These are phyloP conservation scores for Quercus phellos DNA, from an alignment of 331 rosid genomes.

Conservation along the genomic window DNA sequence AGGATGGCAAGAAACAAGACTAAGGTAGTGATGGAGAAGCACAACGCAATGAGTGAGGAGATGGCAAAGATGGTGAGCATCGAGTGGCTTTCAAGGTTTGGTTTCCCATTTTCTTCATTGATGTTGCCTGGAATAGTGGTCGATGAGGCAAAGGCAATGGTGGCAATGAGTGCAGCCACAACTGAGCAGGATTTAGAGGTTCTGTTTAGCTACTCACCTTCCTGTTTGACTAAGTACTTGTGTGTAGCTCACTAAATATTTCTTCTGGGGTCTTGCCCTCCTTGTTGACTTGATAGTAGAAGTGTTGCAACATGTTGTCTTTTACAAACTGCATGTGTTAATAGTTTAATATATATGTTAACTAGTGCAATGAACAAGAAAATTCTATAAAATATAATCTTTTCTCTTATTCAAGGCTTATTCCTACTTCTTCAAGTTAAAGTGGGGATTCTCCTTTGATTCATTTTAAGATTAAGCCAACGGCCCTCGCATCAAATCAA, in stretches of 20 bases:
- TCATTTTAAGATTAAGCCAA: too few species aligned
- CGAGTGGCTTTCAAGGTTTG: conserved; percentile 17
- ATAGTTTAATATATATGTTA: neutral
- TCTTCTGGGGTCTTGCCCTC: conserved; percentile 21
- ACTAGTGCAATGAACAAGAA: too few species aligned
- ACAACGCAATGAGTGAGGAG: conserved; percentile 30
- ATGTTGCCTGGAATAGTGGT: conserved; percentile 36
- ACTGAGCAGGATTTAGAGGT: conserved; percentile 44
- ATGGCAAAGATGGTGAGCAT: conserved; percentile 15
- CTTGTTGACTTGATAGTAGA: conserved; percentile 17
- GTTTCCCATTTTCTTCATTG: conserved; percentile 4
- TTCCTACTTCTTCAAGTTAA: too few species aligned
- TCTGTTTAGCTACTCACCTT: conserved; percentile 31
- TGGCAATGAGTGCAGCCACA: conserved; percentile 46
- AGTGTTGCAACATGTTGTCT: conserved; percentile 20
- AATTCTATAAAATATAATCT: too few species aligned
- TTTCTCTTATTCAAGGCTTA: too few species aligned
- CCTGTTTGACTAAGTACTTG: neutral
- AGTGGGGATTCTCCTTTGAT: too few species aligned
- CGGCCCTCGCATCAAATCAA: too few species aligned
- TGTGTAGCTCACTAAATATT: conserved; percentile 26
- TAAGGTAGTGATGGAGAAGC: conserved; percentile 36
- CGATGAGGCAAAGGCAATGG: conserved; percentile 39
- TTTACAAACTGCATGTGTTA: conserved; percentile 29
- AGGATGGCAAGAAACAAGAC: conserved; percentile 38